Base-by-base conservation (phyloP, 2,329 filamentous ascomycete genomes). In the Trichoderma gracile region DNA sequence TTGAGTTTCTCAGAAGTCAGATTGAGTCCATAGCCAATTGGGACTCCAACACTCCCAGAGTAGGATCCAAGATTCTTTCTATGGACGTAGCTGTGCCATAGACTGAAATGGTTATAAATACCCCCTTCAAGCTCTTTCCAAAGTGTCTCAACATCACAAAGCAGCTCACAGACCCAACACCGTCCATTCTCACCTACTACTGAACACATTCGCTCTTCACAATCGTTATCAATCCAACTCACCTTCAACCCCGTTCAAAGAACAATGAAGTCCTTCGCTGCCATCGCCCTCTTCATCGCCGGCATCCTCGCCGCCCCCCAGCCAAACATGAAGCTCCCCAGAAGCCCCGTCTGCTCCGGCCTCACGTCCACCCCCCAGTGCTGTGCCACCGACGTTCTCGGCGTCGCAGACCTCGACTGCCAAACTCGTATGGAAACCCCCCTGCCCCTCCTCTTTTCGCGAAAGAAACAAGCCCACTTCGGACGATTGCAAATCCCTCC, bases 371-470 rank as follows among this genome's bases (percentile, higher is more conserved):
- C 68, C 45, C 70, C 79, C 5, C 75, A 77, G 55, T 84, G 82
- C 76, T 84, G 82, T 70, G 77, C 78, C 6, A 78, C 78, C 56
- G 76, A 83, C 66, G 74, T 83, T 38, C 76, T 84, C 30, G 78
- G 79, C 67, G 67, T 84, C 65, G 78, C 77, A 21, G 77, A 79
- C 70, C 73, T 84, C 46, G 72, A 83, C 72, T 84, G 82, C 73
- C 19, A 14, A 3, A 46, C 25, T 19, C 67, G 68, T 68, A 61
- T 60, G 67, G 46, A 9, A 19, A 21, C 15, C 12, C 4, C 7
- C 15, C 0, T 5, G 5, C 25, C 25, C 25, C 4, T 27, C 7
- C 25, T 5, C 25, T 27, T 27, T 27, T 6, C n/a, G n/a, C n/a
- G n/a, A n/a, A n/a, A n/a, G n/a, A n/a, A n/a, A n/a, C n/a, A n/a